Conservation (phyloP, 129 eudicot species). For the Pseudognaphalium luteoalbum region DNA sequence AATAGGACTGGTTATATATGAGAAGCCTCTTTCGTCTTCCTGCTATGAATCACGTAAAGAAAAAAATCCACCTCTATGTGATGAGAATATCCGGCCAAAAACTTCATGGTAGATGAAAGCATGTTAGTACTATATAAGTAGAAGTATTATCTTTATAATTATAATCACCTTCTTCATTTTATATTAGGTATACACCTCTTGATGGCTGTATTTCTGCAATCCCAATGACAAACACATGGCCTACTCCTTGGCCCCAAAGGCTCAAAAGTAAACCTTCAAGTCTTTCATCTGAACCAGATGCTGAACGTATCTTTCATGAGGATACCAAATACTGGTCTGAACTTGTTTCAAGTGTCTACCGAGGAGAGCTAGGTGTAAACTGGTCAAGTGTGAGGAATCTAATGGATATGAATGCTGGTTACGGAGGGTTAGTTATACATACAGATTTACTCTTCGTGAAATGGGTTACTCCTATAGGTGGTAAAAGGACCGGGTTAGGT, state of each 20-base stretch:
- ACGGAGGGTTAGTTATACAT: constrained; percentile 75
- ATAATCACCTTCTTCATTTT: constrained; percentile 10
- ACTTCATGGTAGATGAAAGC: constrained; percentile 69
- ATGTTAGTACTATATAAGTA: background rate
- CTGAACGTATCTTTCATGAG: constrained; percentile 48
- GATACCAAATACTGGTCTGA: constrained; percentile 87
- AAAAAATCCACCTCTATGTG: constrained; percentile 73
- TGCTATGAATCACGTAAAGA: constrained; percentile 69
- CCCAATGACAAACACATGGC: constrained; percentile 56
- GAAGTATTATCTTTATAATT: background rate
- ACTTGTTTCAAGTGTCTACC: constrained; percentile 68
- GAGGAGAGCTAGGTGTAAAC: constrained; percentile 55
- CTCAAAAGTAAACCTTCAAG: constrained; percentile 61
- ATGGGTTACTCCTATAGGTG: background rate
- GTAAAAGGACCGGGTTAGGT: background rate
- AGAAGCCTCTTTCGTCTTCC: constrained; percentile 81
- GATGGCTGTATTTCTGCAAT: constrained; percentile 70
- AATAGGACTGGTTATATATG: constrained; percentile 80
- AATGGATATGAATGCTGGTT: constrained; percentile 97
- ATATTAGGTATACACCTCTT: constrained; percentile 70
- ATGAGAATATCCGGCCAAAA: constrained; percentile 40
- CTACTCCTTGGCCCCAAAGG: constrained; percentile 86
- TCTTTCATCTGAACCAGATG: constrained; percentile 49
- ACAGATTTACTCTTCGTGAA: background rate
- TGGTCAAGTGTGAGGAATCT: constrained; percentile 87